phyloP scores from a whole-genome alignment of 2,329 filamentous ascomycete genomes.

The Diatrype stigma region DNA sequence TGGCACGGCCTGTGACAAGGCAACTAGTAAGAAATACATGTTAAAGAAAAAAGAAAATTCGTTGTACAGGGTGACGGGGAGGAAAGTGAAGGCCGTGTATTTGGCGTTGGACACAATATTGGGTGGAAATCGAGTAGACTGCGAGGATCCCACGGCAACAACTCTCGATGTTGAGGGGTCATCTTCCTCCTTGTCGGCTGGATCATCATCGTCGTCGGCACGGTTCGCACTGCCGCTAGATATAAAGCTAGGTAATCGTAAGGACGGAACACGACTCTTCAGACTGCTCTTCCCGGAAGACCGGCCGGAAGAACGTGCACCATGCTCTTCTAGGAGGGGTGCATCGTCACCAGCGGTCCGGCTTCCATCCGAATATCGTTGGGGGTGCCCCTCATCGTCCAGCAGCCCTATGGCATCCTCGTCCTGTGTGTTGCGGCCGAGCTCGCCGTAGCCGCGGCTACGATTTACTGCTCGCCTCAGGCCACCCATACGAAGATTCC shows the following conservation, averaged over 20 bases:
- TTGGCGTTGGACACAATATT: conserved; percentile 96
- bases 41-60: conserved; percentile 99
- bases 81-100: conserved; percentile 91
- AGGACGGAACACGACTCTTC: conserved; percentile 42
- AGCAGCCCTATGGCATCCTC: conserved; percentile 67
- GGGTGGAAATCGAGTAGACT: conserved; percentile 73
- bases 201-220: conserved; percentile 47
- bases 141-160: conserved; percentile 70
- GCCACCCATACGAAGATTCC: conserved; percentile 64
- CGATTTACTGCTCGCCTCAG: conserved; percentile 54
- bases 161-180: conserved; percentile 68
- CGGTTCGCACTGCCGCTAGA: conserved; percentile 33
- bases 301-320: conserved; percentile 28
- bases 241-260: conserved; percentile 67
- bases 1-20: conserved; percentile 87
- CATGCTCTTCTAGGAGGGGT: conserved; percentile 58
- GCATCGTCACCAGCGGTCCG: conserved; percentile 64
- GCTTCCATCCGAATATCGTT: conserved; percentile 57
- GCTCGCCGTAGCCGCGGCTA: conserved; percentile 54
- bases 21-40: conserved; percentile 96
- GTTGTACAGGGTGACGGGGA: conserved; percentile 93
- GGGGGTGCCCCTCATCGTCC: conserved; percentile 53
- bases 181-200: conserved; percentile 48
- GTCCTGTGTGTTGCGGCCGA: conserved; percentile 53
- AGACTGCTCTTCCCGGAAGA: conserved; percentile 38